Conservation (phyloP, 495 filamentous ascomycete genomes). For the Aspergillus leporis region DNA sequence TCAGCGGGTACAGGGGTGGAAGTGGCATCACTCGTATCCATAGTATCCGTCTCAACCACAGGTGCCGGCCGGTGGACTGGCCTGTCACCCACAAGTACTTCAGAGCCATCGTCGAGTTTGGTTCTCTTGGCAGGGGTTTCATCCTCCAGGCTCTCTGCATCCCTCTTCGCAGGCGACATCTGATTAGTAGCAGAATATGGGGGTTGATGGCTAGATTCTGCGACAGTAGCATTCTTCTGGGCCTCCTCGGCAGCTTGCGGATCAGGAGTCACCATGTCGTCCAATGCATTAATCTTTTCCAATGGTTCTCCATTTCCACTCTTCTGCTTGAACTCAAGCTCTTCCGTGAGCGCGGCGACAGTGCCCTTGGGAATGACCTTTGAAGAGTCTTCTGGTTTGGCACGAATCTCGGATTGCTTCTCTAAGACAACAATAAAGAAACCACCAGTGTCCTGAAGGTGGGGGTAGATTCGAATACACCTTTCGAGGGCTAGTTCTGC, state of each 20-base stretch:
- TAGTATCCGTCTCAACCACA: conserved; percentile 39
- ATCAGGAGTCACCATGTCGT: conserved; percentile 44
- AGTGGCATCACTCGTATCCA: conserved; percentile 33
- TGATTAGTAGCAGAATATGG: conserved; percentile 39
- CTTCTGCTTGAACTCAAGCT: conserved; percentile 50
- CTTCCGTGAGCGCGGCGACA: conserved; percentile 55
- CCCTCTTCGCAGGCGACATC: conserved; percentile 37
- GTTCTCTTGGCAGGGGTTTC: conserved; percentile 47
- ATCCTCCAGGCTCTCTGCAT: conserved; percentile 42
- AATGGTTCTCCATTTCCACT: conserved; percentile 40
- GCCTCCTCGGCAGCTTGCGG: conserved; percentile 33
- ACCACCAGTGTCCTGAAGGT: conserved; percentile 91
- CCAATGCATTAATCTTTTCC: conserved; percentile 53
- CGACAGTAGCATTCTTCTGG: conserved; percentile 47
- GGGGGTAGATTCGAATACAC: conserved; percentile 91
- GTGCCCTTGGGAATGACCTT: conserved; percentile 56
- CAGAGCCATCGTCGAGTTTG: conserved; percentile 47
- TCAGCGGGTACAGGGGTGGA: conserved; percentile 26
- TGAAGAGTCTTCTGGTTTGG: conserved; percentile 69
- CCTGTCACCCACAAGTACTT: conserved; percentile 49
- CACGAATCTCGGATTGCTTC: conserved; percentile 84
- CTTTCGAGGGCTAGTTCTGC: conserved; percentile 74
- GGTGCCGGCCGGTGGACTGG: conserved; percentile 51
- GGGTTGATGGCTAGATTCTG: conserved; percentile 41
- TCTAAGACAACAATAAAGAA: conserved; percentile 97